Conservation (phyloP, 176 grass and related monocot species). For the Juncus effusus region DNA sequence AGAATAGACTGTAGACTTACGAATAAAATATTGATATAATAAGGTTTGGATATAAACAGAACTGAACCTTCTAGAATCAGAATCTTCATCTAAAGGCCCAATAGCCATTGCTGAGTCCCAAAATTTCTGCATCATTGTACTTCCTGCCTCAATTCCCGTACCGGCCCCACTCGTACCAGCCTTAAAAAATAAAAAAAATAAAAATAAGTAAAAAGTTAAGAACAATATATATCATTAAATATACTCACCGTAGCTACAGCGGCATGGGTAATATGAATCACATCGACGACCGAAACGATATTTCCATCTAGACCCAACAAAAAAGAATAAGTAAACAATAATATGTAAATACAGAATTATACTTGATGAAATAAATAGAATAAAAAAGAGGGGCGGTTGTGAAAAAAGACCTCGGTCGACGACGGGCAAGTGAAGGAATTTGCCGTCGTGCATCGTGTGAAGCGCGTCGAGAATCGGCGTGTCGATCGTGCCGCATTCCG, state of each 20-base stretch:
- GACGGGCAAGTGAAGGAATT: conserved; percentile 95
- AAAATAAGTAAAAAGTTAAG: not conserved
- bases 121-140: conserved; percentile 93
- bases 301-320: conserved; percentile 59
- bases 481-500: conserved; percentile 83
- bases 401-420: conserved; percentile 56
- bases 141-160: conserved; percentile 43
- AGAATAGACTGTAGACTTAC: not conserved
- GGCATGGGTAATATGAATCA: conserved; percentile 95
- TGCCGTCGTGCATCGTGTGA: conserved; percentile 92
- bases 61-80: conserved; percentile 69
- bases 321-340: conserved; percentile 17
- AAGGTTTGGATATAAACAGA: not conserved
- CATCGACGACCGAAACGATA: conserved; percentile 85
- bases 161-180: conserved; percentile 47
- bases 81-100: conserved; percentile 77
- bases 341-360: conserved; percentile 5
- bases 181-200: conserved; percentile 36
- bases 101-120: conserved; percentile 96
- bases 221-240: not conserved
- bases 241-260: conserved; percentile 76
- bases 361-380: conserved; percentile 8
- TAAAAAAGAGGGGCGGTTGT: not conserved
- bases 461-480: conserved; percentile 90
- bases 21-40: not conserved